Conservation (phyloP, 2,329 filamentous ascomycete species). For the Aureobasidium sp. region DNA sequence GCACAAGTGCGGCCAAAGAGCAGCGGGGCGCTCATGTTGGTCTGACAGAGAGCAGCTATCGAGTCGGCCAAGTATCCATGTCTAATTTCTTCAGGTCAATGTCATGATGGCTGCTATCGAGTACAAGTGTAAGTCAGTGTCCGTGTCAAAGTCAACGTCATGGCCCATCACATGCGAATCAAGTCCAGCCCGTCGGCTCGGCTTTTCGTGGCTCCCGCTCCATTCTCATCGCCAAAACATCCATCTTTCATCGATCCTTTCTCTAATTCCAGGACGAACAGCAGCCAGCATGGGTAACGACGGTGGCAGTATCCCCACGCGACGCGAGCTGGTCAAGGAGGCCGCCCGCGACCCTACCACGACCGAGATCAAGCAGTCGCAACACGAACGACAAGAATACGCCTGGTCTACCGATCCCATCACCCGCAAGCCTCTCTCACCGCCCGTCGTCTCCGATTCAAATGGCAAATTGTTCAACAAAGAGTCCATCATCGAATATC, state of each 20-base stretch:
- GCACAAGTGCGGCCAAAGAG: conserved; percentile 7
- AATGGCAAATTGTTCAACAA: conserved; percentile 89
- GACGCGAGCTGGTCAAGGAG: conserved; percentile 91
- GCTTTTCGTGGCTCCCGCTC: neutral
- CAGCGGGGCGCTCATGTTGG: neutral
- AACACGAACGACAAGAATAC: conserved; percentile 76
- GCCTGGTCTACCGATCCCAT: conserved; percentile 82
- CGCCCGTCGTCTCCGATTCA: conserved; percentile 75
- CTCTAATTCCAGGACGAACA: neutral
- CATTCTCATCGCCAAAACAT: neutral
- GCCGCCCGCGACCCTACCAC: conserved; percentile 75
- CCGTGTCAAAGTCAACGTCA: neutral
- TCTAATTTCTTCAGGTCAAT: neutral
- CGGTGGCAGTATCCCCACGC: conserved; percentile 87
- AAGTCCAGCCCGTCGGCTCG: neutral
- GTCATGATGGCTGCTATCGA: neutral
- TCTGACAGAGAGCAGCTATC: neutral
- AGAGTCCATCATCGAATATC: conserved; percentile 65
- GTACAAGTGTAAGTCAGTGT: neutral
- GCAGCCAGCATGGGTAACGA: conserved; percentile 79
- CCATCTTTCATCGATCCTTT: neutral
- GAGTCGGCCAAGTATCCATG: neutral
- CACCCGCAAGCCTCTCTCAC: conserved; percentile 65
- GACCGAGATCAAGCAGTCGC: conserved; percentile 80
- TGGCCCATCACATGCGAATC: conserved; percentile 7